Evolutionary conservation across 2,329 filamentous ascomycete species (phyloP).

Genomic region (Alternaria burnsii): DNA sequence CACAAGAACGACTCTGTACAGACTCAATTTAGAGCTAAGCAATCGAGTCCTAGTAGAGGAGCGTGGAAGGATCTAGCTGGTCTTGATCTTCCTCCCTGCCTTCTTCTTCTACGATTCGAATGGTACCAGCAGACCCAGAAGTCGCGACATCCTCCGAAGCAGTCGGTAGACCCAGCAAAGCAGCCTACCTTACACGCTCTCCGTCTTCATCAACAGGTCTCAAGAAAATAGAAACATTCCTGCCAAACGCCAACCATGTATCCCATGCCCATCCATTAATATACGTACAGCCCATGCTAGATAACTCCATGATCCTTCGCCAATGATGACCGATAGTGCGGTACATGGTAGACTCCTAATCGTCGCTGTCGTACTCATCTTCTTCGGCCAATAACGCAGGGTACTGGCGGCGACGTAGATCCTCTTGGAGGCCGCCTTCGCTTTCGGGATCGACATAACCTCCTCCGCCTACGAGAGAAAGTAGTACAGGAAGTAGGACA

Average conservation of each 20-base stretch:
- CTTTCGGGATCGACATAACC: constrained; percentile 87
- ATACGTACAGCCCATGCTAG: not conserved
- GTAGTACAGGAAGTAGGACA: constrained; percentile 87
- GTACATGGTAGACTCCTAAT: constrained; percentile 24
- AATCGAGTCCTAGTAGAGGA: not conserved
- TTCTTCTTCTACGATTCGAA: not conserved
- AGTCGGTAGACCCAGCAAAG: not conserved
- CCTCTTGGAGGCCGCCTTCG: constrained; percentile 88
- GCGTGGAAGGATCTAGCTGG: not conserved
- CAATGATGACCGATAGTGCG: not conserved
- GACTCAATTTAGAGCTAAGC: not conserved
- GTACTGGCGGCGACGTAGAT: constrained; percentile 81
- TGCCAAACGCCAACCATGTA: not conserved
- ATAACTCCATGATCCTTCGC: not conserved
- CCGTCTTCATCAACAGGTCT: not conserved
- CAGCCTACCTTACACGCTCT: not conserved
- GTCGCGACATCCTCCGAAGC: not conserved
- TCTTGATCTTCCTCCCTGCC: not conserved
- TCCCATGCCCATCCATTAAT: not conserved
- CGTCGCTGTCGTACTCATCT: constrained; percentile 71
- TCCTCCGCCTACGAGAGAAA: constrained; percentile 83
- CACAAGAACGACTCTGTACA: too few species aligned
- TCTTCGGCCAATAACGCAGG: constrained; percentile 75
- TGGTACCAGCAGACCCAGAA: not conserved
- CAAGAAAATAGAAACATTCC: not conserved